Conservation (phyloP, 169 alveolate species). For the Neospora caninum region DNA sequence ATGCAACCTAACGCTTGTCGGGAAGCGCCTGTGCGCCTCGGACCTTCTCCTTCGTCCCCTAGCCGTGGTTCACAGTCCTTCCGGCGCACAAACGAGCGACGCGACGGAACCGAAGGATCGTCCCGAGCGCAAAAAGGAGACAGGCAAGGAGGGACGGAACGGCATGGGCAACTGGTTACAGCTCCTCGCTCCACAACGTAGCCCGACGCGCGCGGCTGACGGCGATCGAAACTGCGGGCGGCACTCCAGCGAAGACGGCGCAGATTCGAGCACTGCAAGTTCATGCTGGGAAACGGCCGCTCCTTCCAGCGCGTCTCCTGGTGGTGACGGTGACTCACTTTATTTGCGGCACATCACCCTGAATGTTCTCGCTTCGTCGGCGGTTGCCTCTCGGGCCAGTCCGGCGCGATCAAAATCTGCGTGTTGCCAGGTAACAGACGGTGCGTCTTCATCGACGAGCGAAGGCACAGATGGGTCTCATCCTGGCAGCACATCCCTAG, state of each 20-base stretch:
- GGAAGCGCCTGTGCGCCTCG: conserved; percentile 3
- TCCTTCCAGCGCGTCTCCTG: background rate
- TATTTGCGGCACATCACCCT: background rate
- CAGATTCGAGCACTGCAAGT: no score
- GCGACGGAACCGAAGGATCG: background rate
- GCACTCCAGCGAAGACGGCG: background rate
- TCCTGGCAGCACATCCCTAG: no score
- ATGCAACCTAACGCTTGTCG: conserved; percentile 38
- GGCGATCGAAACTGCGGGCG: background rate
- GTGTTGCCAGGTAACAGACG: no score
- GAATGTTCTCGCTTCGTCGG: background rate
- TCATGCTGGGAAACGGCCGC: no score
- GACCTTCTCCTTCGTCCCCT: background rate
- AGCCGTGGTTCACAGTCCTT: background rate
- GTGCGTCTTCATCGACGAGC: no score
- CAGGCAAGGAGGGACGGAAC: background rate
- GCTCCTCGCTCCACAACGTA: background rate
- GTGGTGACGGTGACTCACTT: background rate
- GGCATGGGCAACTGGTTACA: background rate
- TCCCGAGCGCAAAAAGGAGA: background rate
- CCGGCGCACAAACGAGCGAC: background rate
- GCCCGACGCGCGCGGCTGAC: background rate
- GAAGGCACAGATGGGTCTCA: no score
- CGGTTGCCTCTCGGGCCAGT: background rate
- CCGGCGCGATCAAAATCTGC: background rate